Conservation (phyloP, 768 basidiomycete species). For the Suillus fuscotomentosus region DNA sequence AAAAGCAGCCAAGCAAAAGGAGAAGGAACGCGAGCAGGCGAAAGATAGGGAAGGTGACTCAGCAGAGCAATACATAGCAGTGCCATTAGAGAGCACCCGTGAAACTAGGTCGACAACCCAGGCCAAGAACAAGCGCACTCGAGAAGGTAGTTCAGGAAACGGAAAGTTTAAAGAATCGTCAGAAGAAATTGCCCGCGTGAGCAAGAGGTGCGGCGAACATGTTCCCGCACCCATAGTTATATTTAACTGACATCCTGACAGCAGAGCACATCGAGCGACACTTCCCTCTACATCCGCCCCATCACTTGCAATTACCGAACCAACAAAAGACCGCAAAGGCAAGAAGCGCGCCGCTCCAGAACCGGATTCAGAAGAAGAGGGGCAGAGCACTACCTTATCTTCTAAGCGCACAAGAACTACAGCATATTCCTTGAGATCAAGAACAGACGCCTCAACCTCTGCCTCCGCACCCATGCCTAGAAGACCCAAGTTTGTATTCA, state of each 20-base stretch:
- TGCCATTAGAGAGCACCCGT: constrained; percentile 44
- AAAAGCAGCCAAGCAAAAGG: constrained; percentile 72
- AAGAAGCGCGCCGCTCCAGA: constrained; percentile 91
- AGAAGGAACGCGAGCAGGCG: constrained; percentile 51
- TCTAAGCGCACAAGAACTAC: constrained; percentile 63
- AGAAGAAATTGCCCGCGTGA: constrained; percentile 50
- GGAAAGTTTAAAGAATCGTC: constrained; percentile 61
- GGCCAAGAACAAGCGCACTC: constrained; percentile 49
- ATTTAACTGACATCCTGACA: constrained; percentile 24
- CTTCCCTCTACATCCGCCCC: constrained; percentile 37
- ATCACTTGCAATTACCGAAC: constrained; percentile 74
- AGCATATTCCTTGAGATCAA: constrained; percentile 69
- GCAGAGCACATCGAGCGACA: constrained; percentile 62
- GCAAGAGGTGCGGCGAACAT: constrained; percentile 56
- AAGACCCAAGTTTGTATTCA: constrained; percentile 57
- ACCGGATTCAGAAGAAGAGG: constrained; percentile 65
- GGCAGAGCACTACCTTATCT: constrained; percentile 38
- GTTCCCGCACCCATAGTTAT: constrained; percentile 20
- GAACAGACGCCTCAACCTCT: constrained; percentile 40
- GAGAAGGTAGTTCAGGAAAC: constrained; percentile 51
- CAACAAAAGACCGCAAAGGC: constrained; percentile 73
- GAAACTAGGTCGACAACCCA: constrained; percentile 32
- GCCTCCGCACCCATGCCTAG: constrained; percentile 64
- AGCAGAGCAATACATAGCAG: constrained; percentile 38
- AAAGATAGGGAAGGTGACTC: constrained; percentile 55